Conservation (phyloP, 495 filamentous ascomycete genomes). For the Achaetomiella virescens region DNA sequence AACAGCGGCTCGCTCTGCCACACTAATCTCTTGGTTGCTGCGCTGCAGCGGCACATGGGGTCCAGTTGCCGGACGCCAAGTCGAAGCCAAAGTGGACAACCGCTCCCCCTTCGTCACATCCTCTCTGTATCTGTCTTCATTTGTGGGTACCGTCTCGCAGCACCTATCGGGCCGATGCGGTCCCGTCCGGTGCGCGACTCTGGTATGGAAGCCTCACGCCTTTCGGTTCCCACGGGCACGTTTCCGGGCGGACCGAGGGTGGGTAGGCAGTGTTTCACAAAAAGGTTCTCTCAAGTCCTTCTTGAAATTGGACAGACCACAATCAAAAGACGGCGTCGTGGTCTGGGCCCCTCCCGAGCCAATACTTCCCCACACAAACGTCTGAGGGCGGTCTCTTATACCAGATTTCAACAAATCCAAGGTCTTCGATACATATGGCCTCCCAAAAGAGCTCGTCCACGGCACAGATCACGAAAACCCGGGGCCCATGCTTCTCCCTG, state of each 20-base stretch:
- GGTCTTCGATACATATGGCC: too few species aligned
- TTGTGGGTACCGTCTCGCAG: not conserved
- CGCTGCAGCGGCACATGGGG: constrained; percentile 3
- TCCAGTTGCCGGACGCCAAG: constrained; percentile 7
- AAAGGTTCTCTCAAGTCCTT: not conserved
- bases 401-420: too few species aligned
- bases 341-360: too few species aligned
- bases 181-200: not conserved
- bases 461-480: too few species aligned
- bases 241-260: not conserved
- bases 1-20: not conserved
- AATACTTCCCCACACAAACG: too few species aligned
- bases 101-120: not conserved
- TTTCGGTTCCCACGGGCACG: constrained; percentile 4
- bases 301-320: not conserved
- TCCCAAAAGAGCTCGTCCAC: too few species aligned
- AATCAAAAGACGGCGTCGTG: not conserved
- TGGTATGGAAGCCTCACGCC: not conserved
- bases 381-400: too few species aligned
- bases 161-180: constrained; percentile 12
- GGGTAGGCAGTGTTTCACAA: not conserved
- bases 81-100: too few species aligned
- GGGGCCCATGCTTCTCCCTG: too few species aligned
- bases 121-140: not conserved
- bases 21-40: too few species aligned